Percentiles rank a stretch among this genome's conserved stretches.
These are phyloP conservation scores for Pseudofabraea citricarpa DNA, from an alignment of 2,329 filamentous ascomycete species.

Conservation along the genomic window DNA sequence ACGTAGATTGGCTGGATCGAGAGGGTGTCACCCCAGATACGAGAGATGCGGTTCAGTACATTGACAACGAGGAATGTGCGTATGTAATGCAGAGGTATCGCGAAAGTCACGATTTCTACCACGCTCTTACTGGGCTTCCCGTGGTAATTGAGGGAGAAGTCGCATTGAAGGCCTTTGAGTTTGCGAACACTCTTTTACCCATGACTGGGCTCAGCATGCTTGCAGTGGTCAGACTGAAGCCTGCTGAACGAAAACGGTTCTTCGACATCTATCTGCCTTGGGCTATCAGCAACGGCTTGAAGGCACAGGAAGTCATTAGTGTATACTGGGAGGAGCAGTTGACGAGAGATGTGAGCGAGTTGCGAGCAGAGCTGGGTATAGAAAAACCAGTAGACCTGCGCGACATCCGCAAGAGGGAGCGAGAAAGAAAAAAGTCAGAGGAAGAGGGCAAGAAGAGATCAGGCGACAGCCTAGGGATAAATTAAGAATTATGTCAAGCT, in stretches of 20 bases:
- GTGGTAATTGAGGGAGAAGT: slow-evolving; percentile 93
- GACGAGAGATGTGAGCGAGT: slow-evolving; percentile 72
- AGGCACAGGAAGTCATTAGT: slow-evolving; percentile 79
- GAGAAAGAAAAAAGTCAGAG: slow-evolving; percentile 62
- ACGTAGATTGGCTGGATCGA: slow-evolving; percentile 86
- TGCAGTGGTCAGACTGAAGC: slow-evolving; percentile 61
- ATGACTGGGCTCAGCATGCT: slow-evolving; percentile 90
- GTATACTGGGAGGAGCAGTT: slow-evolving; percentile 97
- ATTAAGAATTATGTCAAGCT: slow-evolving; percentile 11
- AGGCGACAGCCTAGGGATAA: slow-evolving; percentile 21
- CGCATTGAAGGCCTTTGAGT: slow-evolving; percentile 97
- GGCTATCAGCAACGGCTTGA: slow-evolving; percentile 79
- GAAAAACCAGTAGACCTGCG: slow-evolving; percentile 86
- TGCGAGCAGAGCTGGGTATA: slow-evolving; percentile 73
- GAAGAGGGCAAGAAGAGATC: slow-evolving; percentile 41
- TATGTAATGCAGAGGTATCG: slow-evolving; percentile 99
- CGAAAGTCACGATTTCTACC: slow-evolving; percentile 97
- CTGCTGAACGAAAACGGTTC: slow-evolving; percentile 61
- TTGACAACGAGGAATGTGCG: slow-evolving; percentile 91
- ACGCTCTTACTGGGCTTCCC: slow-evolving; percentile 86
- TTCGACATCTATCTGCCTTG: slow-evolving; percentile 77
- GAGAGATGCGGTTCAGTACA: slow-evolving; percentile 74
- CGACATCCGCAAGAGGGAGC: slow-evolving; percentile 65
- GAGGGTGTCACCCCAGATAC: slow-evolving; percentile 94
- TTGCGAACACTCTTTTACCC: slow-evolving; percentile 86